A percentile compares a stretch with the other conserved stretches of the same genome.
These are phyloP conservation scores for Zygosaccharomyces lentus DNA, from an alignment of 805 yeast species.

Conservation along the genomic window DNA sequence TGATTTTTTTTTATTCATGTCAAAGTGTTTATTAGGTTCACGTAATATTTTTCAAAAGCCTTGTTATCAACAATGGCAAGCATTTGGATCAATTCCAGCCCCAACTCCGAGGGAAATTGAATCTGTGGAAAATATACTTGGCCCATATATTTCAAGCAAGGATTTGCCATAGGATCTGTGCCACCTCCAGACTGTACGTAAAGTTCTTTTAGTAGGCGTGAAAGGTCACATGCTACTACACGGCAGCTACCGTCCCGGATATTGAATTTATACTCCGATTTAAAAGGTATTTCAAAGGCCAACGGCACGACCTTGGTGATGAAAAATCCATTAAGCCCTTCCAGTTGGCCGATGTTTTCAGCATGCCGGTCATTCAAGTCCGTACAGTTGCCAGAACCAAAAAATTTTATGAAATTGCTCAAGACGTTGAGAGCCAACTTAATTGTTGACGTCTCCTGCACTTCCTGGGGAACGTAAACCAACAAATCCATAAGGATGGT, in stretches of 20 bases:
- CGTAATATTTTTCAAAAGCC: constrained; percentile 67
- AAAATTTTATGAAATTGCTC: constrained; percentile 53
- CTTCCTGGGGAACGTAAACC: constrained; percentile 54
- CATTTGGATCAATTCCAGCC: constrained; percentile 56
- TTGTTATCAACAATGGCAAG: constrained; percentile 54
- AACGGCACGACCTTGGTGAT: constrained; percentile 63
- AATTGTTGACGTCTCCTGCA: constrained; percentile 58
- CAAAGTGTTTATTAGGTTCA: constrained; percentile 36
- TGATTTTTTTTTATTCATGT: constrained; percentile 13
- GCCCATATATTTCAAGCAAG: constrained; percentile 46
- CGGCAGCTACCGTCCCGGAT: constrained; percentile 77
- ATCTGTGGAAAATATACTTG: constrained; percentile 46
- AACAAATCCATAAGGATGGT: constrained; percentile 58
- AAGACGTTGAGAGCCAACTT: constrained; percentile 68
- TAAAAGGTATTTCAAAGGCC: constrained; percentile 76
- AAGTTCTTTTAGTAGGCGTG: constrained; percentile 62
- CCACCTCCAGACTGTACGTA: constrained; percentile 36
- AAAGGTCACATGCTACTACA: constrained; percentile 68
- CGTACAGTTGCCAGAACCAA: constrained; percentile 66
- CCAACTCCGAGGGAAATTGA: constrained; percentile 56
- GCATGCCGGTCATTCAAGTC: constrained; percentile 56
- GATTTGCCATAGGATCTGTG: constrained; percentile 22
- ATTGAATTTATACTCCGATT: constrained; percentile 54
- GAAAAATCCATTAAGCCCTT: constrained; percentile 67
- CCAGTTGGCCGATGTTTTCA: constrained; percentile 44